Evolutionary conservation across 306 rosid genomes (phyloP).

Genomic region (Quercus variabilis): DNA sequence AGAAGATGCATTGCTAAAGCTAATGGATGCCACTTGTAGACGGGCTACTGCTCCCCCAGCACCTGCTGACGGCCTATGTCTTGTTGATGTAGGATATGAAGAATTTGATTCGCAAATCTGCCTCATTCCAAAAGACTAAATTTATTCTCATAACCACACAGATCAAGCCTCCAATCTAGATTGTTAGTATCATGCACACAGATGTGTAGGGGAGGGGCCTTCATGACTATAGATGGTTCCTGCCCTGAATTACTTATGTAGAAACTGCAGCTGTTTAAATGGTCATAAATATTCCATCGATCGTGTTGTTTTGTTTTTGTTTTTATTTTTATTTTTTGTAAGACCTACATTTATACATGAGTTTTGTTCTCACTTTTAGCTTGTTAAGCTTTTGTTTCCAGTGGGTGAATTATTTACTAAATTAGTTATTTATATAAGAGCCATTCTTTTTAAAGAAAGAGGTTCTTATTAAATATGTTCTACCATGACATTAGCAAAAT

Average conservation of each 20-base stretch:
- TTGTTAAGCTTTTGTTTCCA: no score
- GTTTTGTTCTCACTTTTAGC: not conserved
- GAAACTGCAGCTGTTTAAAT: not conserved
- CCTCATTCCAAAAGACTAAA: conserved; percentile 43
- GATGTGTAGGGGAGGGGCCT: no score
- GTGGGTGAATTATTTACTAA: no score
- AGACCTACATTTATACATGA: no score
- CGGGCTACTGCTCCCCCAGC: conserved; percentile 98
- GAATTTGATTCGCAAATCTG: conserved; percentile 57
- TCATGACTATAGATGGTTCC: no score
- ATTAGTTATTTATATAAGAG: no score
- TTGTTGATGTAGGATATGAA: conserved; percentile 81
- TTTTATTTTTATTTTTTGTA: no score
- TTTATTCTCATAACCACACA: not conserved
- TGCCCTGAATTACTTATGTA: not conserved
- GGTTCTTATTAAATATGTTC: no score
- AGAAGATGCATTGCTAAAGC: conserved; percentile 70
- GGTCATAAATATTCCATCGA: not conserved
- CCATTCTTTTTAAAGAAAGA: no score
- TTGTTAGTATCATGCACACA: not conserved
- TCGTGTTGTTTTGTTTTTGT: not conserved
- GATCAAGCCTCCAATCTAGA: not conserved
- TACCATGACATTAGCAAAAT: no score
- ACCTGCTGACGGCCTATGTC: conserved; percentile 86
- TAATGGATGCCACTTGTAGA: conserved; percentile 84